These are phyloP conservation scores for Arthrocladium fulminans DNA, from an alignment of 2,329 filamentous ascomycete genomes.

Conservation along the genomic window DNA sequence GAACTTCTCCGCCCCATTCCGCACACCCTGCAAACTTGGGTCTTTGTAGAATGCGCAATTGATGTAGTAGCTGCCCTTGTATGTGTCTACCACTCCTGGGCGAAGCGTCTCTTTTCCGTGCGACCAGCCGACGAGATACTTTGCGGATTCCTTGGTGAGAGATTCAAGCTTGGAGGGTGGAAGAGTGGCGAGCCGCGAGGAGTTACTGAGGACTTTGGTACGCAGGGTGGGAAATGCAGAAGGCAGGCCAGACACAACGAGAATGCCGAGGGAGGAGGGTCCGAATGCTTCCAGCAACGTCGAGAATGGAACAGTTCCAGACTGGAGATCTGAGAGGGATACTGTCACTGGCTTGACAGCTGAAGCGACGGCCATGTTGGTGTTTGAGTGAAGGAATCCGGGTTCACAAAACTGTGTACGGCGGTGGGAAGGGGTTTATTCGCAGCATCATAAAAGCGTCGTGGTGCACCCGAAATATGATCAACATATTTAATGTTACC, in stretches of 20 bases:
- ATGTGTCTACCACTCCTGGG: constrained; percentile 52
- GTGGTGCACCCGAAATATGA: no score
- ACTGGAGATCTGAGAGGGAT: constrained; percentile 17
- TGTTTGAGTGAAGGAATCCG: no score
- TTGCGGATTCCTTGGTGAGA: constrained; percentile 39
- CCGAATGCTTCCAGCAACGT: constrained; percentile 64
- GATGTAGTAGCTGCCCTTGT: constrained; percentile 57
- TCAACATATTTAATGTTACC: no score
- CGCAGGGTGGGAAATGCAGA: constrained; percentile 62
- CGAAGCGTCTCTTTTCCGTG: constrained; percentile 56
- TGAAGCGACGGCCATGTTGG: background rate
- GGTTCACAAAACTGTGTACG: no score
- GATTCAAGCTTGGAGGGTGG: constrained; percentile 56
- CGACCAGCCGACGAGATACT: constrained; percentile 57
- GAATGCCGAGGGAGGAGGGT: constrained; percentile 79
- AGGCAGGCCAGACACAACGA: constrained; percentile 83
- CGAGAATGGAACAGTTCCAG: constrained; percentile 32
- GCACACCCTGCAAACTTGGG: constrained; percentile 28
- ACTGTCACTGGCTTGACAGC: constrained; percentile 16
- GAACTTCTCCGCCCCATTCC: constrained; percentile 9
- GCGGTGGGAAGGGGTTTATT: no score
- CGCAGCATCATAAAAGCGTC: no score
- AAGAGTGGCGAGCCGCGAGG: constrained; percentile 80
- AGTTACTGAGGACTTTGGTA: constrained; percentile 67
- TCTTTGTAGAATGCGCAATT: constrained; percentile 49